Conservation (phyloP, 768 basidiomycete species). For the Xerocomellus dryophilus region DNA sequence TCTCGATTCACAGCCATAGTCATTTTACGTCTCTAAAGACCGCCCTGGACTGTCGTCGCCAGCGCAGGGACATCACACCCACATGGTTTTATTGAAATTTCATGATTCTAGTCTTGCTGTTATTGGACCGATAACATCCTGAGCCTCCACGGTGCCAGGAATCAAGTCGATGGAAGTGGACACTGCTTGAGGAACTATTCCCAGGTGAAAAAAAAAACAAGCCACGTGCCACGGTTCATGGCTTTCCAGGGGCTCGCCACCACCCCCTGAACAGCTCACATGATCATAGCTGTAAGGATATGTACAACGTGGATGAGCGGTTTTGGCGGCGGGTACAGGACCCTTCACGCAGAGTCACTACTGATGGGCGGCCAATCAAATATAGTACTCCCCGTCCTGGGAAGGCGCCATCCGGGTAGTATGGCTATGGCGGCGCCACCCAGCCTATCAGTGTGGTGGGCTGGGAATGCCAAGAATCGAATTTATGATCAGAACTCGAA, state of each 20-base stretch:
- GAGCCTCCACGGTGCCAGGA: not conserved
- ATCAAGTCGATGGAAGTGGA: not conserved
- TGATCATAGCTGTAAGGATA: not conserved
- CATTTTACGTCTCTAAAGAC: not conserved
- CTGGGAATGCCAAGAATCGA: no score
- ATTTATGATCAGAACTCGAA: not conserved
- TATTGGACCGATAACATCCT: not conserved
- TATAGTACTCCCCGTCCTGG: no score
- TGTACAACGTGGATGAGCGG: not conserved
- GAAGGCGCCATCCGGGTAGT: no score
- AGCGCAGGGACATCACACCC: not conserved
- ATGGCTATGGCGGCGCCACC: no score
- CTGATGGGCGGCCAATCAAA: not conserved
- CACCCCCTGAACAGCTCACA: not conserved
- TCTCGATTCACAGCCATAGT: not conserved
- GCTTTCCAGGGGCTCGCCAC: not conserved
- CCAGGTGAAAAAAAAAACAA: no score
- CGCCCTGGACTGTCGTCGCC: not conserved
- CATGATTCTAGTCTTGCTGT: not conserved
- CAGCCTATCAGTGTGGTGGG: no score
- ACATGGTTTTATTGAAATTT: slow-evolving; percentile 7
- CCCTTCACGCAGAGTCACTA: not conserved
- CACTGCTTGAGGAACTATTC: not conserved
- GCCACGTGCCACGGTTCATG: not conserved
- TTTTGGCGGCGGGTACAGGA: not conserved